Evolutionary conservation across 1,139 yeast genomes (phyloP), one percentile per base, ranked within the genome.

Genomic region (Saccharomyces hybrid): DNA sequence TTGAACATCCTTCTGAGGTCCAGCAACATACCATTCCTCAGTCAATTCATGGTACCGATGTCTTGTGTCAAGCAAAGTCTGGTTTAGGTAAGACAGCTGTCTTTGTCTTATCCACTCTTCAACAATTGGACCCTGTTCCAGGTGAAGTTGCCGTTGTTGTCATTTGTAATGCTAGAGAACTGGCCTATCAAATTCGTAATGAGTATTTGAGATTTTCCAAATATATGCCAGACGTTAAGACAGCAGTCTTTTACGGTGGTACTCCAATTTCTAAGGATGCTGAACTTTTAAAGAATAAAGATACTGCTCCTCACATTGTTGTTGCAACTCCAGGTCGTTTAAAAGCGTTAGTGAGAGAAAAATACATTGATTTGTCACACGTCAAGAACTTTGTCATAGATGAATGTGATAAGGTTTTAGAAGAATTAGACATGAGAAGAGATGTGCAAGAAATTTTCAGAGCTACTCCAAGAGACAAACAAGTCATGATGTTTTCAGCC

Each of bases 11-110:
- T 63, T 90, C 97, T 61, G 99, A 93, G 85, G 99, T 93, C 64
- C 99, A 93, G 79, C 99, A 93, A 78, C 95, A 90, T 67, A 89
- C 97, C 77, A 93, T 93, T 70, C 99, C 99, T 56, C 99, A 93
- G 77, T 88, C 98, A 55, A 90, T 93, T 69, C 86, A 93, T 68
- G 99, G 99, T 71, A 91, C 97, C 60, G 99, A 93, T 71, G 98
- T 93, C 58, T 78, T 93, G 64, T 93, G 99, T 78, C 99, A 93
- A 79, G 99, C 99, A 74, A 93, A 93, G 79, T 93, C 99, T 50
- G 99, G 99, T 85, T 81, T 93, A 66, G 99, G 99, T 84, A 93
- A 93, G 75, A 93, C 99, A 57, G 99, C 99, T 52, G 99, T 93
- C 58, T 93, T 93, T 67, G 98, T 93, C 56, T 80, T 93, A 69